These are phyloP conservation scores for Penicillium sp. DNA, from an alignment of 2,329 filamentous ascomycete species.

Conservation along the genomic window DNA sequence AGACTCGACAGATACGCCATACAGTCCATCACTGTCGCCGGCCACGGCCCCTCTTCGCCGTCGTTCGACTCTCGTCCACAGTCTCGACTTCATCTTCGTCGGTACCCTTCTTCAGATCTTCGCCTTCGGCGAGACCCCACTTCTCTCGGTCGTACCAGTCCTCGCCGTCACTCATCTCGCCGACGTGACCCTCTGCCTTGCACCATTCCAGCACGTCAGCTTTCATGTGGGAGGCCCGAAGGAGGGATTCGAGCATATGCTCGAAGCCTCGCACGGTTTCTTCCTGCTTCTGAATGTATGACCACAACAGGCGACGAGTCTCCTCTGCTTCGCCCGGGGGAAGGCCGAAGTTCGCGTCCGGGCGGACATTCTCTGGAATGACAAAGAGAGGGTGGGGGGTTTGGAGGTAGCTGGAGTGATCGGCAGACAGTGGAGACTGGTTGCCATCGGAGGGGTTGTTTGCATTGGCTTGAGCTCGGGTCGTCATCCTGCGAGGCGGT, in stretches of 20 bases:
- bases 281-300: slow-evolving; percentile 70
- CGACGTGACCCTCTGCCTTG: slow-evolving; percentile 67
- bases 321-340: slow-evolving; percentile 66
- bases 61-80: slow-evolving; percentile 48
- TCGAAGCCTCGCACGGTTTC: slow-evolving; percentile 65
- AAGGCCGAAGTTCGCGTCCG: slow-evolving; percentile 63
- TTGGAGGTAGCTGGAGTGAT: slow-evolving; percentile 42
- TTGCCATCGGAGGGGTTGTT: slow-evolving; percentile 38
- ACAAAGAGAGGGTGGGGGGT: slow-evolving; percentile 64
- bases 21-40: slow-evolving; percentile 39
- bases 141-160: slow-evolving; percentile 70
- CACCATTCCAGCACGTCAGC: slow-evolving; percentile 65
- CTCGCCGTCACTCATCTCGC: slow-evolving; percentile 71
- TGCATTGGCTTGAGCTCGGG: slow-evolving; percentile 51
- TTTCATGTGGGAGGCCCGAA: slow-evolving; percentile 65
- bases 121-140: slow-evolving; percentile 61
- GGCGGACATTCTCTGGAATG: slow-evolving; percentile 56
- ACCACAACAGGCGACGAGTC: slow-evolving; percentile 64
- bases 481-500: slow-evolving; percentile 54
- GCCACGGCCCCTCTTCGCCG: slow-evolving; percentile 48
- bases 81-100: slow-evolving; percentile 66
- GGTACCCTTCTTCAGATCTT: slow-evolving; percentile 65
- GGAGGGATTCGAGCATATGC: slow-evolving; percentile 61
- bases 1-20: neutral
- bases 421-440: slow-evolving; percentile 38